phyloP scores from a whole-genome alignment of 768 basidiomycete species.

The Cubamyces lactineus region DNA sequence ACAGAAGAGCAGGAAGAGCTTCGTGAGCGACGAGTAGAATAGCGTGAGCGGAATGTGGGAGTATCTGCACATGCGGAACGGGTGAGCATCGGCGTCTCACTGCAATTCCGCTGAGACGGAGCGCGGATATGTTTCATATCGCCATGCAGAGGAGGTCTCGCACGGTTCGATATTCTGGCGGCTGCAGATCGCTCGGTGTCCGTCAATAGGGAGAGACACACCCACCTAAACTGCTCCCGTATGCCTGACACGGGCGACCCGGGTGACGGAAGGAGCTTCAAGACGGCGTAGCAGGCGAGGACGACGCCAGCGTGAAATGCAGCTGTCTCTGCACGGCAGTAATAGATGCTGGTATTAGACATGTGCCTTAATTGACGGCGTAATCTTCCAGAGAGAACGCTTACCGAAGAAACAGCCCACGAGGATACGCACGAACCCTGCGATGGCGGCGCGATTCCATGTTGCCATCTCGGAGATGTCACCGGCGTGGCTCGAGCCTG shows the following conservation, averaged over 20 bases:
- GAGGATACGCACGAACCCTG: constrained; percentile 59
- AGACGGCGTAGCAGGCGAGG: constrained; percentile 55
- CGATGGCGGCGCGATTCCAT: constrained; percentile 56
- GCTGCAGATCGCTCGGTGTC: background rate
- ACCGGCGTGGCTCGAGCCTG: constrained; percentile 20
- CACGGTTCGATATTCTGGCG: background rate
- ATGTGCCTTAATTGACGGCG: constrained; percentile 12
- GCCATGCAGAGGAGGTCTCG: background rate
- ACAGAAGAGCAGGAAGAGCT: constrained; percentile 80
- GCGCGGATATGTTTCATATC: background rate
- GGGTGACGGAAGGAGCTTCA: constrained; percentile 39
- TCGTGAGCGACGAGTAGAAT: constrained; percentile 83
- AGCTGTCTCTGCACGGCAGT: constrained; percentile 57
- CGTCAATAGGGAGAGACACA: background rate
- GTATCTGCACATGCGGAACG: constrained; percentile 45
- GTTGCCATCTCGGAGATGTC: constrained; percentile 30
- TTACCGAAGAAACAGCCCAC: constrained; percentile 67
- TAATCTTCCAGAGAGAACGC: constrained; percentile 12
- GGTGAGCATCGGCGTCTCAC: background rate
- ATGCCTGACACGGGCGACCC: constrained; percentile 47
- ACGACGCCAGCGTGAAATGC: constrained; percentile 75
- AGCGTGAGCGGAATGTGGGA: constrained; percentile 79
- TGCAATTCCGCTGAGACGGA: background rate
- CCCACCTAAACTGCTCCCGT: constrained; percentile 64
- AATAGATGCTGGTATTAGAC: constrained; percentile 8